phyloP scores from a whole-genome alignment of 2,329 filamentous ascomycete genomes.

The Colletotrichum simmondsii region DNA sequence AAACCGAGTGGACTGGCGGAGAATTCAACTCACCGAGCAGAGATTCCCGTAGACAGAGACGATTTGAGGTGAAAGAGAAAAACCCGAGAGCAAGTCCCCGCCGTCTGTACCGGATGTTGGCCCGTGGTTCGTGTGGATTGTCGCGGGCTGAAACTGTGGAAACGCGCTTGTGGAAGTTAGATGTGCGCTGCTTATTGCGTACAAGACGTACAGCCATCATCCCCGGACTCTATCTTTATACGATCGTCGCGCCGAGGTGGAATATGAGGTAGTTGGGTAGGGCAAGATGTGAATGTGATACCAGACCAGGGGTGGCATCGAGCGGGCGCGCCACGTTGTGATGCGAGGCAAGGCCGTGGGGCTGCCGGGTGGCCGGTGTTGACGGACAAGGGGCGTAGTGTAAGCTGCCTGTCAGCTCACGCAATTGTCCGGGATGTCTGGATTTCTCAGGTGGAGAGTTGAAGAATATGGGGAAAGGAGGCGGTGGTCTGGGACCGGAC shows the following conservation, averaged over 20 bases:
- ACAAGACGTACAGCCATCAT: neutral
- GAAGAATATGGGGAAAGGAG: constrained; percentile 4
- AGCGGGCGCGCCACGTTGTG: constrained; percentile 13
- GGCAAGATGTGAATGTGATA: neutral
- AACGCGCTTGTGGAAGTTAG: constrained; percentile 16
- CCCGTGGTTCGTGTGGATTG: constrained; percentile 23
- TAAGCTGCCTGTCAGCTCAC: neutral
- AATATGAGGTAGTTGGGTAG: neutral
- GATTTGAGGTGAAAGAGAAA: no score
- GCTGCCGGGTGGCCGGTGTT: neutral
- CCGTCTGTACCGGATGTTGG: neutral
- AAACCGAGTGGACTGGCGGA: neutral
- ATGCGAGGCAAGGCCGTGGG: neutral
- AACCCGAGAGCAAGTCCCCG: neutral
- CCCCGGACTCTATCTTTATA: neutral
- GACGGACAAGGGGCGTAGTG: neutral
- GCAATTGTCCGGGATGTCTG: neutral
- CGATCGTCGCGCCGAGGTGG: neutral
- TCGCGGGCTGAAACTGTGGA: constrained; percentile 34
- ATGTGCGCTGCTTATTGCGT: neutral
- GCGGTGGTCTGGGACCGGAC: neutral
- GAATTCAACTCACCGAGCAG: neutral
- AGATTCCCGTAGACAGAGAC: neutral
- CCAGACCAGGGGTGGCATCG: neutral
- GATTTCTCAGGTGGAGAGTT: neutral